Evolutionary conservation across 1,284 basidiomycete species (phyloP).

Genomic region (Ustilago xerochloae): DNA sequence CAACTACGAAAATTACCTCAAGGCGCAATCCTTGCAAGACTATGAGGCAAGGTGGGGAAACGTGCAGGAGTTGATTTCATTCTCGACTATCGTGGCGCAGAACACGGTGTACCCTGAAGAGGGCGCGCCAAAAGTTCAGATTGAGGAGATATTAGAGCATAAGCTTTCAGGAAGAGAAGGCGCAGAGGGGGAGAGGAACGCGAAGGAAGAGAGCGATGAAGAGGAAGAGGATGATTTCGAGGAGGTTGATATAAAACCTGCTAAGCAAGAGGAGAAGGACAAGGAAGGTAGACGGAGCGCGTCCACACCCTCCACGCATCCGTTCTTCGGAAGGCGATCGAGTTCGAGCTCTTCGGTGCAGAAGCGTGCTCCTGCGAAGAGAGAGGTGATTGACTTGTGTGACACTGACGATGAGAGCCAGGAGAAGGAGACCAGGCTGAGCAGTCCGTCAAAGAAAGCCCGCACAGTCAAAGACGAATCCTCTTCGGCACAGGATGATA

Average conservation of each 20-base stretch:
- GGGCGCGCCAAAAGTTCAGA: constrained; percentile 5
- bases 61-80: constrained; percentile 79
- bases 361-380: constrained; percentile 1
- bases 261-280: neutral
- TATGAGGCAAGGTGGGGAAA: constrained; percentile 85
- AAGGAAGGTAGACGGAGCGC: neutral
- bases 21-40: constrained; percentile 73
- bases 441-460: constrained; percentile 13
- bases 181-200: constrained; percentile 3
- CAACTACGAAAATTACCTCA: constrained; percentile 78
- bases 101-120: constrained; percentile 8
- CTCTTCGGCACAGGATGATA: neutral
- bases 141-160: constrained; percentile 39
- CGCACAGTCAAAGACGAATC: constrained; percentile 13
- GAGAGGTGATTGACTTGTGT: constrained; percentile 41
- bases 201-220: constrained; percentile 19
- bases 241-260: constrained; percentile 67
- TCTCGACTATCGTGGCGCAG: constrained; percentile 48
- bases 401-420: constrained; percentile 22
- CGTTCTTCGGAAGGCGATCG: constrained; percentile 18
- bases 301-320: neutral
- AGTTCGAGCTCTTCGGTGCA: neutral
- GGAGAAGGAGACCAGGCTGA: neutral
- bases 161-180: constrained; percentile 33
- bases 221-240: constrained; percentile 40